Base-by-base conservation (phyloP, 2,329 filamentous ascomycete genomes). In the Aspergillus brasiliensis region DNA sequence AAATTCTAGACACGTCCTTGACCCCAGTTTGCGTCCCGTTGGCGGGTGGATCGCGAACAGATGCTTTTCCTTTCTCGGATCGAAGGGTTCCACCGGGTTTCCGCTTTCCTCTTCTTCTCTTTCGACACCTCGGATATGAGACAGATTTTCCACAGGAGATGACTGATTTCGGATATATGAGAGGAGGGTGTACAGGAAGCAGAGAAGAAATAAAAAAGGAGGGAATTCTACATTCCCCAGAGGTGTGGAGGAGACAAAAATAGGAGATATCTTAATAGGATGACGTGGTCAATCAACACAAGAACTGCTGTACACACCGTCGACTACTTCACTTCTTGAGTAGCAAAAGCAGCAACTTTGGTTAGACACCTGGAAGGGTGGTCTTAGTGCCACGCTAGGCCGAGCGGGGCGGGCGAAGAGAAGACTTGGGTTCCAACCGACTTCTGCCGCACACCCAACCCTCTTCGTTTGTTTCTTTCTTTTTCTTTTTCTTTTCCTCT, bases 1-100 rank as follows among this genome's bases (percentile, higher is more conserved):
- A 51, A 56, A 61, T 61, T 62, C 60, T 62, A 56, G 62, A 61
- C 64, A 58, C 58, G 54, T 64, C 57, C 49, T 58, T 34, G 49
- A 54, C 46, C 61, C 58, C 44, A 28, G 27, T 57, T 51, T 44
- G n/a, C 42, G 34, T 23, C 21, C 42, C n/a, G 46, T 51, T 51
- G 48, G 25, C 44, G 31, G 38, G 52, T 55, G 52, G 52, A 55
- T 38, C 59, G 59, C 57, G 49, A 53, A 54, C 59, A 47, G 44
- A 51, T 42, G 25, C 57, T 40, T 48, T 53, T 55, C 55, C 55
- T 34, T 55, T 61, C 37, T 57, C 25, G 49, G 49, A 4, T 13
- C 10, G 31, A n/a, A 10, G 19, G 40, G 42, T 40, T 53, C 31
- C 37, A 58, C 49, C 28, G 27, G 15, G 23, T 15, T 55, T 28